Percentiles rank a stretch among this genome's conserved stretches.
phyloP scores from a whole-genome alignment of 1,284 basidiomycete species.

The Puccinia hordei region DNA sequence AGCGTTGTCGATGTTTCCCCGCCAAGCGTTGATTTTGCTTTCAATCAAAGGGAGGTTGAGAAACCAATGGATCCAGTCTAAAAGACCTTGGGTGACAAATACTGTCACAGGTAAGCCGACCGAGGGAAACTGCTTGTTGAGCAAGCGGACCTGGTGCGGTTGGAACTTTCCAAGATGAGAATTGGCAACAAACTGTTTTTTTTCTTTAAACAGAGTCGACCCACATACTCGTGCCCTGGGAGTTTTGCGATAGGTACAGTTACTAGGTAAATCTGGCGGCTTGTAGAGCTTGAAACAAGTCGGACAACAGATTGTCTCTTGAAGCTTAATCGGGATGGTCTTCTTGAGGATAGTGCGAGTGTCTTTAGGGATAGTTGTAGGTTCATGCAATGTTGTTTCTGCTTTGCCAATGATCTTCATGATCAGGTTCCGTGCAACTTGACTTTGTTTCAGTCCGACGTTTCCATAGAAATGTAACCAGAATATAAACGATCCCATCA shows the following conservation, averaged over 20 bases:
- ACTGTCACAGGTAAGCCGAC: background rate
- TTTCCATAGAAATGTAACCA: background rate
- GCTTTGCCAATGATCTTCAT: background rate
- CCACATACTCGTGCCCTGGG: background rate
- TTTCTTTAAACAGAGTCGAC: background rate
- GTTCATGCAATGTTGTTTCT: background rate
- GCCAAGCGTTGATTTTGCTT: conserved; percentile 4
- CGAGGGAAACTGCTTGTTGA: background rate
- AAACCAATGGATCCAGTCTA: conserved; percentile 7
- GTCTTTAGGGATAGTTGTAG: background rate
- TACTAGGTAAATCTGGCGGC: background rate
- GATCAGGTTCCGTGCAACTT: background rate
- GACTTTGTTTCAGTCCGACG: background rate
- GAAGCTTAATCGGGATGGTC: background rate
- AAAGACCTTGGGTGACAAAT: background rate
- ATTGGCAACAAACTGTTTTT: background rate
- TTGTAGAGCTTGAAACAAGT: background rate
- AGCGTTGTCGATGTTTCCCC: background rate
- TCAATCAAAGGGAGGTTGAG: background rate
- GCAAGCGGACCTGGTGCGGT: background rate
- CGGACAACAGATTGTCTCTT: conserved; percentile 1
- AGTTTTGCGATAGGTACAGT: background rate
- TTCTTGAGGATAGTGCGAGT: background rate
- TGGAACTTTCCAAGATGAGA: background rate
- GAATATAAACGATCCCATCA: background rate